Evolutionary conservation across 805 yeast species (phyloP), one percentile per base, ranked within the genome.

Genomic region (Spathaspora hagerdaliae): DNA sequence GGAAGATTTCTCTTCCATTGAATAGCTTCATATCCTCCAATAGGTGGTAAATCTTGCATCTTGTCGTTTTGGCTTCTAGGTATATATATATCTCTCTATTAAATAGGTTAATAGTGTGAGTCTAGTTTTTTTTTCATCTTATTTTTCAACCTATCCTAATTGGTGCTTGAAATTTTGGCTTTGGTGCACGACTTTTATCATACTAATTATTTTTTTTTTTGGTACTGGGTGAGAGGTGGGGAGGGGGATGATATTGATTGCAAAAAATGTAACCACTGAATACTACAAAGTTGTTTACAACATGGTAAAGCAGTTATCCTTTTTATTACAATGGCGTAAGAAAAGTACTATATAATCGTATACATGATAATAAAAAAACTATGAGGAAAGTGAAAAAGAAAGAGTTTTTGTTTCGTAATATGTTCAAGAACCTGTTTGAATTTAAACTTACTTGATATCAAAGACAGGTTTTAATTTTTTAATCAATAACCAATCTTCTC

Each of bases 401-500:
- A 19, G 24, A 19, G 24, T 3, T 19, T 19, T 19, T 19, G 24
- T 19, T 19, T 19, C 24, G 24, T 19, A 19, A 19, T 19, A 19
- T 19, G 5, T 19, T 19, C 24, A 19, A 19, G 24, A 19, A 19
- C 5, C 4, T 19, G 2, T 19, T 19, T 19, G 24, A 19, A 19
- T 19, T 19, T 19, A 19, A 29, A 29, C n/a, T 55, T 69, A 83
- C 67, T 82, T 80, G 54, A 94, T 92, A 63, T 88, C 96, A 58
- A 94, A 87, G 39, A 88, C 78, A 39, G 90, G 81, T 73, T 94
- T 94, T 71, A 94, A 79, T 60, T 86, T 84, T 75, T 87, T 87
- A 60, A 94, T 77, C 65, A 94, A 77, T 49, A 92, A 62, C 99
- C 99, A 94, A 67, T 94, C 99, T 40, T 91, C 96, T 67, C 96